Evolutionary conservation across 805 yeast genomes (phyloP).

Genomic region (Metschnikowia bowlesiae): DNA sequence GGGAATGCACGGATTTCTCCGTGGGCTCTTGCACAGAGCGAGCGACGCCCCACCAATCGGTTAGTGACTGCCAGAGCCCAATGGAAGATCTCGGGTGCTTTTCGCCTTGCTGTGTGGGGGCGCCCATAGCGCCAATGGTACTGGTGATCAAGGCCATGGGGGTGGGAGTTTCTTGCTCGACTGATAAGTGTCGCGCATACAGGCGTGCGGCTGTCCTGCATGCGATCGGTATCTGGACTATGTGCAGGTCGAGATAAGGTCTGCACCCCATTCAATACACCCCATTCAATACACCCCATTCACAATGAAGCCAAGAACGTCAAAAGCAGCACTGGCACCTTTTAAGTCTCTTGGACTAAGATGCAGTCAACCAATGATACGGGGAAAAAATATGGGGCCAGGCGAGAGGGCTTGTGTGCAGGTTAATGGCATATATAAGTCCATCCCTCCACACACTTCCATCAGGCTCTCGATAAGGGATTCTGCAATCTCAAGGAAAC

Average conservation of each 20-base stretch:
- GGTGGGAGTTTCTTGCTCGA: constrained; percentile 1
- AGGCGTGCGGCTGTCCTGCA: constrained; percentile 23
- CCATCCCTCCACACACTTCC: too few relatives aligned
- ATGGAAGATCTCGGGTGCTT: constrained; percentile 17
- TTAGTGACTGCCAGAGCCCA: constrained; percentile 22
- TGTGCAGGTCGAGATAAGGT: neutral
- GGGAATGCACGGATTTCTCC: constrained; percentile 6
- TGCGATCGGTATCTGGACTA: neutral
- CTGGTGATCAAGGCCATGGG: constrained; percentile 13
- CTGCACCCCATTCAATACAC: too few relatives aligned
- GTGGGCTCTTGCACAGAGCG: constrained; percentile 20
- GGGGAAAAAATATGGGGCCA: too few relatives aligned
- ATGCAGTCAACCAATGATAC: too few relatives aligned
- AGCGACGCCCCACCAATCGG: constrained; percentile 38
- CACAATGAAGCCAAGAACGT: too few relatives aligned
- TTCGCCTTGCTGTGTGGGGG: constrained; percentile 6
- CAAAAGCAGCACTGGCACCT: too few relatives aligned
- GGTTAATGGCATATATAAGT: too few relatives aligned
- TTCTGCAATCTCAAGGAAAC: too few relatives aligned
- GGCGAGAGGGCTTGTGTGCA: too few relatives aligned
- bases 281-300: too few relatives aligned
- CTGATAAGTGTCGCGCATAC: constrained; percentile 21
- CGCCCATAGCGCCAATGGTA: constrained; percentile 26
- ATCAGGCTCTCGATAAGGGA: too few relatives aligned
- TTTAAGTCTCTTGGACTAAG: too few relatives aligned